Percentiles rank a stretch among this genome's conserved stretches.
Conservation (phyloP, 148 eudicot genomes). For the Chenopodium berlandieri region DNA sequence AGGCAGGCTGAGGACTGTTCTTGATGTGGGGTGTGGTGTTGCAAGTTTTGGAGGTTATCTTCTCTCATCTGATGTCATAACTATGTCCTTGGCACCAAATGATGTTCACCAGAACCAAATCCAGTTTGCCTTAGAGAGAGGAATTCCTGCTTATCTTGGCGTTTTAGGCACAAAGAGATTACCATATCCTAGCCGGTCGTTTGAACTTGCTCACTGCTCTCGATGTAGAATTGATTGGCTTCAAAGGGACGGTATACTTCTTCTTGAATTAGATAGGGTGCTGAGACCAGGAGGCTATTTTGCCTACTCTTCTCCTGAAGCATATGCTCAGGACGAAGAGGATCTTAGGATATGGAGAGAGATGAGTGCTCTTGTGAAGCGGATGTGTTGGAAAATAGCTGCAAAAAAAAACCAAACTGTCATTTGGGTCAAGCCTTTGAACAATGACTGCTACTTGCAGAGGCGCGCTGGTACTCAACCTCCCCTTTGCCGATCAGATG, state of each 20-base stretch:
- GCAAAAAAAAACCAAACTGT: constrained; percentile 90
- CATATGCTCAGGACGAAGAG: constrained; percentile 99
- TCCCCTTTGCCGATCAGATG: constrained; percentile 80
- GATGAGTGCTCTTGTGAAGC: constrained; percentile 96
- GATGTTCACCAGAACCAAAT: constrained; percentile 99
- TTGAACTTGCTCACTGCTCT: constrained; percentile 97
- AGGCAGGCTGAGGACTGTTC: constrained; percentile 80
- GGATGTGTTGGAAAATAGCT: constrained; percentile 99
- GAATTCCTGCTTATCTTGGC: constrained; percentile 97
- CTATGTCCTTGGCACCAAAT: constrained; percentile 97
- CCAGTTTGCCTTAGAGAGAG: constrained; percentile 99
- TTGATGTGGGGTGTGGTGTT: constrained; percentile 99
- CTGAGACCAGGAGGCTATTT: constrained; percentile 98
- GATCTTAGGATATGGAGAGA: constrained; percentile 92
- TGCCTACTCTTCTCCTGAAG: constrained; percentile 99
- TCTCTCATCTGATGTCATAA: constrained; percentile 71
- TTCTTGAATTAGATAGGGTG: constrained; percentile 89
- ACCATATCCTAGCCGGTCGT: constrained; percentile 96
- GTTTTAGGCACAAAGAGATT: constrained; percentile 98
- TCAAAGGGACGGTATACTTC: constrained; percentile 97
- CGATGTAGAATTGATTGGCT: constrained; percentile 99
- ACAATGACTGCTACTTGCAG: constrained; percentile 86
- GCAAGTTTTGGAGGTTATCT: constrained; percentile 99
- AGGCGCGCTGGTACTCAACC: constrained; percentile 87
- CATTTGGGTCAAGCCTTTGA: constrained; percentile 91